Evolutionary conservation across 306 rosid species (phyloP).

Genomic region (Pterocarpus macrocarpus): DNA sequence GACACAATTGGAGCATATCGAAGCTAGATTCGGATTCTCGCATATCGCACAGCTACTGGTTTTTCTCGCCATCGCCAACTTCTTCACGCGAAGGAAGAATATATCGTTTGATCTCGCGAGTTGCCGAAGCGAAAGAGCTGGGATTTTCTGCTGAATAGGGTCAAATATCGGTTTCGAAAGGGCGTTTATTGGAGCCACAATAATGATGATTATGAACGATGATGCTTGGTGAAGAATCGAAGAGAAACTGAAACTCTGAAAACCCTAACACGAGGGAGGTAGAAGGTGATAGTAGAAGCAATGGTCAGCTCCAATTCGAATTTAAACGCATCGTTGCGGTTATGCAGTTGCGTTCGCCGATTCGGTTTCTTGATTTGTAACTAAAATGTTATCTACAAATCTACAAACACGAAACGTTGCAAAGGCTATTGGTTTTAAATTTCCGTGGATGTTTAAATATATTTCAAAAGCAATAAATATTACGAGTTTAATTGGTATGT

Average conservation of each 20-base stretch:
- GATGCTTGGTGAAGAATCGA: background rate
- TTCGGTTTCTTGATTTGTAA: too few species aligned
- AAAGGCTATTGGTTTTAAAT: too few species aligned
- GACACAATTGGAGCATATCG: conserved; percentile 79
- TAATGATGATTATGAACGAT: background rate
- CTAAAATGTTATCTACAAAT: too few species aligned
- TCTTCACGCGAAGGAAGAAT: conserved; percentile 37
- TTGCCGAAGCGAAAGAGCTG: conserved; percentile 27
- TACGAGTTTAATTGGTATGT: too few species aligned
- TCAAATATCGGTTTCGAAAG: conserved; percentile 15
- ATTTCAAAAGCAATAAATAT: too few species aligned
- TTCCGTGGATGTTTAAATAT: too few species aligned
- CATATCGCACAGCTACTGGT: conserved; percentile 76
- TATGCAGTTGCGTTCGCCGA: too few species aligned
- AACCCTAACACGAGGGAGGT: conserved; percentile 23
- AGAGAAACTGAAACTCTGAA: background rate
- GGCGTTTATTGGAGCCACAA: background rate
- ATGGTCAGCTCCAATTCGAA: background rate
- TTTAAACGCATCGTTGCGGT: background rate
- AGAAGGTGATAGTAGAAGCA: background rate
- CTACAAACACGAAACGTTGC: too few species aligned
- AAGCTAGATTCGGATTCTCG: conserved; percentile 81
- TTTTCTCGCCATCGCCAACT: conserved; percentile 68
- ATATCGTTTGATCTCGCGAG: conserved; percentile 18
- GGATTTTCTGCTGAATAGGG: background rate